Conservation (phyloP, 2,329 filamentous ascomycete genomes). For the Phialophora macrospora region DNA sequence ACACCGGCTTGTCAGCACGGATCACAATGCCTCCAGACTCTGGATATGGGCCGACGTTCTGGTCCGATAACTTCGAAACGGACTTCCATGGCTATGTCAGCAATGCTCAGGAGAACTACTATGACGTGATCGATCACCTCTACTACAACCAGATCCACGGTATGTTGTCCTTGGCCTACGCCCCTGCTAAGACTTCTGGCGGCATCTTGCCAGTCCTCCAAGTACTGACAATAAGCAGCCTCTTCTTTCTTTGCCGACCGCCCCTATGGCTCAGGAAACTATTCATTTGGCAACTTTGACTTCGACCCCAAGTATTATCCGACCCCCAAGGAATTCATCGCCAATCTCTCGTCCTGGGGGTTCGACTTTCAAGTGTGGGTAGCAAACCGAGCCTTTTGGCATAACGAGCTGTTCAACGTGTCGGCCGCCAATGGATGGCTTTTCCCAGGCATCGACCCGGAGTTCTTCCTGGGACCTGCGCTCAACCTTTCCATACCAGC, state of each 20-base stretch:
- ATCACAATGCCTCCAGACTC: slow-evolving; percentile 13
- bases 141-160: slow-evolving; percentile 14
- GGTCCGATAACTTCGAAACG: slow-evolving; percentile 15
- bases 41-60: slow-evolving; percentile 16
- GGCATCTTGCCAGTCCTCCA: neutral
- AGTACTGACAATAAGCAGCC: neutral
- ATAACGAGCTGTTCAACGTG: slow-evolving; percentile 13
- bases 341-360: slow-evolving; percentile 11
- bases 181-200: neutral
- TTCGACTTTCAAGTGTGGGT: slow-evolving; percentile 17
- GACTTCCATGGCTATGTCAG: slow-evolving; percentile 13
- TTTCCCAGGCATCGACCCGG: slow-evolving; percentile 7
- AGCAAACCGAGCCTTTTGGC: slow-evolving; percentile 9
- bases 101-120: slow-evolving; percentile 15
- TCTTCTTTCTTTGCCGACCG: slow-evolving; percentile 10
- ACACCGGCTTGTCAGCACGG: slow-evolving; percentile 4
- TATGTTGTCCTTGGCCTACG: neutral
- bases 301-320: slow-evolving; percentile 15
- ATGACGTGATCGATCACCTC: slow-evolving; percentile 14
- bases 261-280: slow-evolving; percentile 10
- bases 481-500: slow-evolving; percentile 16
- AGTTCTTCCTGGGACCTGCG: slow-evolving; percentile 14
- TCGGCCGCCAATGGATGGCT: slow-evolving; percentile 12
- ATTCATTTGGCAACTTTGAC: slow-evolving; percentile 15
- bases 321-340: slow-evolving; percentile 9